phyloP scores from a whole-genome alignment of 2,329 filamentous ascomycete genomes.

The Raffaelea albimanens region DNA sequence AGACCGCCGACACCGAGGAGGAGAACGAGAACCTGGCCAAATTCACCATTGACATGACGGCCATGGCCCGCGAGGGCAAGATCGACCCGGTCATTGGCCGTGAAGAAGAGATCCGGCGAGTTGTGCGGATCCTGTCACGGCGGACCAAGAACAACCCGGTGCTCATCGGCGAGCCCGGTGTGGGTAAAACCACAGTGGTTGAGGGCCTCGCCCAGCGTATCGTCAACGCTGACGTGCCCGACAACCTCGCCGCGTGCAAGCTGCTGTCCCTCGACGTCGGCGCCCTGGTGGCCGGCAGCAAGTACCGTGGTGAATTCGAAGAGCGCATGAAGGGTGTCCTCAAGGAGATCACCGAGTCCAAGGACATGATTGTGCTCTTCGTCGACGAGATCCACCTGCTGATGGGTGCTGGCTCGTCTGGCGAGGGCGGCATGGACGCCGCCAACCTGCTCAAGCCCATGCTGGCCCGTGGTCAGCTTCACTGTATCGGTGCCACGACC shows the following conservation, averaged over 20 bases:
- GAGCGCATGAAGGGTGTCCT: conserved; percentile 98
- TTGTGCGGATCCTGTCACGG: conserved; percentile 83
- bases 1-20: conserved; percentile 85
- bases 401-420: conserved; percentile 91
- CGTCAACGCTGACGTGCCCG: conserved; percentile 91
- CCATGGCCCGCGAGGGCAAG: conserved; percentile 92
- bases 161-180: conserved; percentile 93
- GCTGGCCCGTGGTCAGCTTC: conserved; percentile 90
- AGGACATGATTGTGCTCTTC: conserved; percentile 95
- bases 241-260: conserved; percentile 88
- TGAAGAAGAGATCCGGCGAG: conserved; percentile 89
- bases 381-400: conserved; percentile 98
- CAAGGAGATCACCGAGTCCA: conserved; percentile 90
- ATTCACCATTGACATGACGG: conserved; percentile 97
- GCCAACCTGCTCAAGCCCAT: conserved; percentile 97
- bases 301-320: conserved; percentile 97
- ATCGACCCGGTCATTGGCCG: conserved; percentile 95
- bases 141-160: conserved; percentile 98
- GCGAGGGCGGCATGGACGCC: conserved; percentile 97
- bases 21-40: conserved; percentile 96
- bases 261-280: conserved; percentile 93
- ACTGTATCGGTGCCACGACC: conserved; percentile 96
- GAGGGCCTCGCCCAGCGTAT: conserved; percentile 93
- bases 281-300: conserved; percentile 90
- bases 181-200: conserved; percentile 96